These are phyloP conservation scores for Phytophthora pini DNA, from an alignment of 352 stramenopile genomes.

Conservation along the genomic window DNA sequence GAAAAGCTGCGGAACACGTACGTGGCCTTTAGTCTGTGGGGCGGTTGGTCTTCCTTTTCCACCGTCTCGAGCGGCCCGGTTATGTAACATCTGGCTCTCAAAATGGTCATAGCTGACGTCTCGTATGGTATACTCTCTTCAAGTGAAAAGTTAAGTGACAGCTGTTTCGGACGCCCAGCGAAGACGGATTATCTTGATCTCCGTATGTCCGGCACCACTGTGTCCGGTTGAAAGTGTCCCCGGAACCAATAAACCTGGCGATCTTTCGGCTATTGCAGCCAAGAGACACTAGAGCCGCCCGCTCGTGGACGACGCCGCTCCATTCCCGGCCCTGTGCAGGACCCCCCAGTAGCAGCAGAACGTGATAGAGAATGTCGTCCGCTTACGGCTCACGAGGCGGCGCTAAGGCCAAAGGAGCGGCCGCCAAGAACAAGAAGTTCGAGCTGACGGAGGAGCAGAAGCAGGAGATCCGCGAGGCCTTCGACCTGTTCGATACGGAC, in stretches of 20 bases:
- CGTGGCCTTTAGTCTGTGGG: constrained; percentile 3
- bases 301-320: background rate
- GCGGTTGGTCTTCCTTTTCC: constrained; percentile 13
- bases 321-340: background rate
- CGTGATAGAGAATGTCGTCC: constrained; percentile 54
- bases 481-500: constrained; percentile 98
- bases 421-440: constrained; percentile 85
- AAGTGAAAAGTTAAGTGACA: constrained; percentile 4
- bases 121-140: background rate
- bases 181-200: constrained; percentile 8
- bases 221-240: constrained; percentile 8
- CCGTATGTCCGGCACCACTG: constrained; percentile 2
- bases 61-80: background rate
- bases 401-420: constrained; percentile 72
- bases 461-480: constrained; percentile 95
- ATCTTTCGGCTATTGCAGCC: constrained; percentile 23
- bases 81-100: constrained; percentile 2
- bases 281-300: constrained; percentile 11
- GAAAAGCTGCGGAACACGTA: constrained; percentile 16
- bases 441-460: constrained; percentile 95
- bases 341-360: background rate
- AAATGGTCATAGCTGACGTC: too few relatives aligned
- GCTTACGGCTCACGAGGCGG: constrained; percentile 67
- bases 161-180: constrained; percentile 5
- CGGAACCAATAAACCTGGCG: constrained; percentile 4